Percentiles rank a stretch among this genome's conserved stretches.
Evolutionary conservation across 2,329 filamentous ascomycete genomes (phyloP).

Genomic region (Aschersonia sp.): DNA sequence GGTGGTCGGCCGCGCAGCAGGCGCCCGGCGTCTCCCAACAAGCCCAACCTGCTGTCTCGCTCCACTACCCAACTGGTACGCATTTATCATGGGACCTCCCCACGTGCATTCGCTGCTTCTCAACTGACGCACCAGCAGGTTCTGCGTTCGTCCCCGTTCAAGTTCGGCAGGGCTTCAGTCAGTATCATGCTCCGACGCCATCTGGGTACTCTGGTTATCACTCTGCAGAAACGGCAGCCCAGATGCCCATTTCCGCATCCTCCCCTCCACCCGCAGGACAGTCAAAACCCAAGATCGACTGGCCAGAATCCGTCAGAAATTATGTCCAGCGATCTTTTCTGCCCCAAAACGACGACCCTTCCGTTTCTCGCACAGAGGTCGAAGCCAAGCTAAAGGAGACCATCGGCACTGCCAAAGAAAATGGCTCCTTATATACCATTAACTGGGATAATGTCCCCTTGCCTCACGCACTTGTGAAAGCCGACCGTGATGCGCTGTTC

Average conservation of each 20-base stretch:
- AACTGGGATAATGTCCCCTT: constrained; percentile 77
- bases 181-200: constrained; percentile 24
- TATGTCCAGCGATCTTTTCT: constrained; percentile 89
- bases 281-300: constrained; percentile 53
- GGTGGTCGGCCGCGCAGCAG: constrained; percentile 21
- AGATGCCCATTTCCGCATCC: constrained; percentile 14
- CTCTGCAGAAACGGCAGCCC: constrained; percentile 10
- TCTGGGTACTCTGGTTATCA: constrained; percentile 16
- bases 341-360: constrained; percentile 50
- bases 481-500: constrained; percentile 44
- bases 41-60: constrained; percentile 15
- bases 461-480: constrained; percentile 69
- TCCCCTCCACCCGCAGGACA: constrained; percentile 11
- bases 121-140: constrained; percentile 12
- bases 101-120: not conserved
- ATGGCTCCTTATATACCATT: constrained; percentile 53
- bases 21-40: constrained; percentile 26
- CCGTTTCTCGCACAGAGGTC: constrained; percentile 55
- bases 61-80: constrained; percentile 25
- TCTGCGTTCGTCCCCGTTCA: constrained; percentile 47
- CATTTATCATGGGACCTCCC: constrained; percentile 1
- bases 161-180: constrained; percentile 45
- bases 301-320: constrained; percentile 66
- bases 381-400: constrained; percentile 73
- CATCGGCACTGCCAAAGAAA: constrained; percentile 71